Conservation (phyloP, 2,329 filamentous ascomycete species). For the Orbilia quercus region DNA sequence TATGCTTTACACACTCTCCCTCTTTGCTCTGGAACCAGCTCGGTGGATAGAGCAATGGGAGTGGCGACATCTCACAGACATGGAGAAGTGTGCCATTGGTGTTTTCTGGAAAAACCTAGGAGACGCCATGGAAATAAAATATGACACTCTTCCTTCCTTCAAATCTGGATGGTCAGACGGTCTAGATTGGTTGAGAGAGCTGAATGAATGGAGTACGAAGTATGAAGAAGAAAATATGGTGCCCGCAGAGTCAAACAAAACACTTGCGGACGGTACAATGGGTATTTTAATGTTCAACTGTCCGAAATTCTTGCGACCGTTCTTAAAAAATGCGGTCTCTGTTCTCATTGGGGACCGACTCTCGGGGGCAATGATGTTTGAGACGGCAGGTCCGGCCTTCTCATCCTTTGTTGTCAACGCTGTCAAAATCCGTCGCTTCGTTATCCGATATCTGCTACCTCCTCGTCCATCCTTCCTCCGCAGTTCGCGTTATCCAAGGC, state of each 20-base stretch:
- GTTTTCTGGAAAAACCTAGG: conserved; percentile 30
- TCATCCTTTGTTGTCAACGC: conserved; percentile 64
- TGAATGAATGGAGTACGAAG: conserved; percentile 66
- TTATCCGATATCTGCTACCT: conserved; percentile 70
- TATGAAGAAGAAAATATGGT: conserved; percentile 73
- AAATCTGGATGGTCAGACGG: conserved; percentile 66
- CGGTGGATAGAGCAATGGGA: conserved; percentile 18
- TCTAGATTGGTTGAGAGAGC: conserved; percentile 68
- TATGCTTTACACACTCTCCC: conserved; percentile 38
- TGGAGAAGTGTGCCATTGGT: conserved; percentile 35
- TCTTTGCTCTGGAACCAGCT: conserved; percentile 17
- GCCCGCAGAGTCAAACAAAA: conserved; percentile 66
- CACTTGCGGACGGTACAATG: conserved; percentile 71
- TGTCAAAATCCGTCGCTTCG: conserved; percentile 68
- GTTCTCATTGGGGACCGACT: conserved; percentile 74
- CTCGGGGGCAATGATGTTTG: conserved; percentile 73
- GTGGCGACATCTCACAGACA: conserved; percentile 17
- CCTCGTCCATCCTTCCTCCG: conserved; percentile 68
- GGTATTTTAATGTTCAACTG: conserved; percentile 69
- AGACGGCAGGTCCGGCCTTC: conserved; percentile 1
- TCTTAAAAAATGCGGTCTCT: conserved; percentile 68
- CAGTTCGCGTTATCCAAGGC: conserved; percentile 63
- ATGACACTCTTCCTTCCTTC: conserved; percentile 57
- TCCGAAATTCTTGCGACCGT: conserved; percentile 61
- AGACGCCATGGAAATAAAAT: conserved; percentile 32